A percentile compares a stretch with the other conserved stretches of the same genome.
Evolutionary conservation across 495 filamentous ascomycete species (phyloP).

Genomic region (Pyrenopolyporus hunteri): DNA sequence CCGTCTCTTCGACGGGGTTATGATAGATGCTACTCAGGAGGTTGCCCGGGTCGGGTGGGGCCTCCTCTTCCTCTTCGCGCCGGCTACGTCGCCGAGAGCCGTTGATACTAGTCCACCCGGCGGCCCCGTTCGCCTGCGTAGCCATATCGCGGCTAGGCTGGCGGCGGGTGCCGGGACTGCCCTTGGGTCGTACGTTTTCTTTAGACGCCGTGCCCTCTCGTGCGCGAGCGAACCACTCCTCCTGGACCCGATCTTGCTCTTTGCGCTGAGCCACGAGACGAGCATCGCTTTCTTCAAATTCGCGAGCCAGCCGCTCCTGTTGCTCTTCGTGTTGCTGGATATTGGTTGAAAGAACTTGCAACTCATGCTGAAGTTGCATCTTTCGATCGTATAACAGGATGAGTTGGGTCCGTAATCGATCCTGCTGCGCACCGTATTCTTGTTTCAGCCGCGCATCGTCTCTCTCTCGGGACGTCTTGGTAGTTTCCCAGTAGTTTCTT

Average conservation of each 20-base stretch:
- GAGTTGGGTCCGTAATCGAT: conserved; percentile 23
- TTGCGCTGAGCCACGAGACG: conserved; percentile 14
- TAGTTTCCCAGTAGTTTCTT: conserved; percentile 28
- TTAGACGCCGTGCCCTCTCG: conserved; percentile 14
- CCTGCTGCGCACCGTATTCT: conserved; percentile 24
- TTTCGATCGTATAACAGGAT: conserved; percentile 27
- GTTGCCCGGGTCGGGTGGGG: conserved; percentile 38
- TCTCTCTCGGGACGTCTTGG: conserved; percentile 19
- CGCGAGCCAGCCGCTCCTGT: conserved; percentile 27
- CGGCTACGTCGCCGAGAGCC: conserved; percentile 33
- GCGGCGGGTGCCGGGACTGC: conserved; percentile 13
- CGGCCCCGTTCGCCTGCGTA: conserved; percentile 12
- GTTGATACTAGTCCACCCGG: conserved; percentile 42
- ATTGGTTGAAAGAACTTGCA: conserved; percentile 3
- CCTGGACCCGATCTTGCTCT: conserved; percentile 27
- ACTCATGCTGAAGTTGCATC: conserved; percentile 15
- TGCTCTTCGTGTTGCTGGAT: conserved; percentile 30
- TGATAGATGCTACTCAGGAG: conserved; percentile 43
- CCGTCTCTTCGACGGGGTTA: conserved; percentile 38
- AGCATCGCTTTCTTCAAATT: conserved; percentile 22
- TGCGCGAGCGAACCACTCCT: conserved; percentile 24
- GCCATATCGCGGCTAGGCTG: conserved; percentile 22
- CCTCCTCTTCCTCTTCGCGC: conserved; percentile 38
- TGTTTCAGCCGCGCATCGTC: conserved; percentile 24
- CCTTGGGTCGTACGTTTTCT: conserved; percentile 26